Percentiles rank a stretch among this genome's conserved stretches.
Conservation (phyloP, 1,284 basidiomycete species). For the Cryptococcus sp. region DNA sequence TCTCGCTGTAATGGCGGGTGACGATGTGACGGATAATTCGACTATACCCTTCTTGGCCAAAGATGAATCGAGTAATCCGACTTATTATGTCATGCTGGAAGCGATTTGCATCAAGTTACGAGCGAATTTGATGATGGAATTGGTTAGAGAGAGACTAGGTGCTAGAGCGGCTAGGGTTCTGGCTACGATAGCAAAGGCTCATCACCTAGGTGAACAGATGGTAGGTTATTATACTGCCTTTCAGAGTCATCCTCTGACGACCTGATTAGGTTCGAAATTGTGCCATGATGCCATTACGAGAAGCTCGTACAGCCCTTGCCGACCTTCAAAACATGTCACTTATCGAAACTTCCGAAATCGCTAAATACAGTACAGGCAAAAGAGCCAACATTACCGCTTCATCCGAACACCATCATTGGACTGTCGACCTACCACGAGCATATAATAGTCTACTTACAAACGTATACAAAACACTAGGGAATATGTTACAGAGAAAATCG, state of each 20-base stretch:
- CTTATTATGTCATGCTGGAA: constrained; percentile 72
- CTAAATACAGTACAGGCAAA: constrained; percentile 79
- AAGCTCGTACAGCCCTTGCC: constrained; percentile 74
- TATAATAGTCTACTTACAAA: constrained; percentile 68
- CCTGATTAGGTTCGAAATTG: constrained; percentile 75
- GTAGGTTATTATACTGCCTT: constrained; percentile 49
- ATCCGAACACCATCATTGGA: constrained; percentile 61
- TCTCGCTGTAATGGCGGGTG: constrained; percentile 33
- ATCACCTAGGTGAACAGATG: constrained; percentile 96
- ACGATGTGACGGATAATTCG: constrained; percentile 23
- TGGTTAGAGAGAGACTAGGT: constrained; percentile 81
- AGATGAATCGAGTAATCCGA: constrained; percentile 54
- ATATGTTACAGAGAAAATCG: constrained; percentile 66
- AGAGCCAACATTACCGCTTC: constrained; percentile 48
- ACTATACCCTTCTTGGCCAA: constrained; percentile 56
- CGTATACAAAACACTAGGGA: constrained; percentile 82
- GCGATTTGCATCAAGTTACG: constrained; percentile 67
- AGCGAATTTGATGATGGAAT: constrained; percentile 68
- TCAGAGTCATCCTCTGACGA: neutral
- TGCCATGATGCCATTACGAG: constrained; percentile 84
- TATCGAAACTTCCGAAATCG: constrained; percentile 84
- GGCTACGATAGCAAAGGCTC: constrained; percentile 73
- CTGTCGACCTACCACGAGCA: constrained; percentile 76
- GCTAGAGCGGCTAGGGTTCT: constrained; percentile 78
- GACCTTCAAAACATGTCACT: constrained; percentile 72